Percentiles rank a stretch among this genome's conserved stretches.
These are phyloP conservation scores for Patellifolia procumbens DNA, from an alignment of 179 eudicot genomes.

Conservation along the genomic window DNA sequence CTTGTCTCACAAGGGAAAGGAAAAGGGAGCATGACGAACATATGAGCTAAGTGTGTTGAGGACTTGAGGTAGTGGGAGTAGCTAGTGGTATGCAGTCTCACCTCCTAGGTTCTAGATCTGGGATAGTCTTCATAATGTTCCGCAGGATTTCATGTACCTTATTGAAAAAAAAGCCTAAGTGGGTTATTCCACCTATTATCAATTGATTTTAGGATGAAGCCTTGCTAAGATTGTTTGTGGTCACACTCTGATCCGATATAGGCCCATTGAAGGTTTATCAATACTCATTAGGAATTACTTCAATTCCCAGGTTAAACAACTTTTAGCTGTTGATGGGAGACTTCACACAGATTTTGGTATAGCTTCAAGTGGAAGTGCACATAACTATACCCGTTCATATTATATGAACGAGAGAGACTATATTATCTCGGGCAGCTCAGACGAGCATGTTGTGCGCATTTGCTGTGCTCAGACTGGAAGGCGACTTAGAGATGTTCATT, in stretches of 20 bases:
- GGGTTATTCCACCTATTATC: neutral
- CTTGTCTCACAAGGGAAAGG: no score
- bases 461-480: slow-evolving; percentile 96
- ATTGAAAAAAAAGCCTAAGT: no score
- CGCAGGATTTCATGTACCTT: no score
- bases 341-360: slow-evolving; percentile 74
- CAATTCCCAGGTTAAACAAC: slow-evolving; percentile 77
- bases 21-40: neutral
- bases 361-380: slow-evolving; percentile 79
- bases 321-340: slow-evolving; percentile 90
- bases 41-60: no score
- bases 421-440: slow-evolving; percentile 87
- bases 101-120: no score
- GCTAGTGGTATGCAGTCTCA: no score
- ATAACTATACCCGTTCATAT: slow-evolving; percentile 93
- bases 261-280: no score
- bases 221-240: no score
- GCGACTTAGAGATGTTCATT: slow-evolving; percentile 74
- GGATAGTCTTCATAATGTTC: no score
- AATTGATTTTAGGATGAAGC: neutral
- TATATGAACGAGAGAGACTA: slow-evolving; percentile 90
- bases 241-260: no score
- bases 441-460: slow-evolving; percentile 82
- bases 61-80: no score
- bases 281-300: slow-evolving; percentile 8